A percentile compares a stretch with the other conserved stretches of the same genome.
phyloP scores from a whole-genome alignment of 148 eudicot species.

The Selenicereus undatus region DNA sequence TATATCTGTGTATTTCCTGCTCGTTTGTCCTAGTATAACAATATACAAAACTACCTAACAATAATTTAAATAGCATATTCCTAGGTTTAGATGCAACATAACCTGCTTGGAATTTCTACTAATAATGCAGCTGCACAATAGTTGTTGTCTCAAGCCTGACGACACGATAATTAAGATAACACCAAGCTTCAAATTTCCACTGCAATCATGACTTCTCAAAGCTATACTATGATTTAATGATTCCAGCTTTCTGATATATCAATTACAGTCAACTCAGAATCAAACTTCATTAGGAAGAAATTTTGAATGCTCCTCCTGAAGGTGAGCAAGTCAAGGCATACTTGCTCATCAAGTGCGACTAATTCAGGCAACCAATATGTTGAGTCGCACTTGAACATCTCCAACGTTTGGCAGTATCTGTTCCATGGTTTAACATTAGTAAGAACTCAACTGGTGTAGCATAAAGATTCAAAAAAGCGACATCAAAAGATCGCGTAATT shows the following conservation, averaged over 20 bases:
- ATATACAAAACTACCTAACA: neutral
- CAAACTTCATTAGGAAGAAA: neutral
- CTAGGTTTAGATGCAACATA: neutral
- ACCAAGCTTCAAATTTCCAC: neutral
- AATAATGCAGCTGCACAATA: neutral
- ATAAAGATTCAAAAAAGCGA: too few relatives aligned
- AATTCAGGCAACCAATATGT: neutral
- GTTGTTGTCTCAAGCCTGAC: neutral
- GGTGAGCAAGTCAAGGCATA: neutral
- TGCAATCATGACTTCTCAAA: neutral
- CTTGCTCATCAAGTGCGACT: neutral
- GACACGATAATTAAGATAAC: neutral
- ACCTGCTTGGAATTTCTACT: neutral
- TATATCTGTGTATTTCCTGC: neutral
- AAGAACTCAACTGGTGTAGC: too few relatives aligned
- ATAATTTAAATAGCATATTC: neutral
- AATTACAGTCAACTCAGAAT: neutral
- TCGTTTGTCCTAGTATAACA: neutral
- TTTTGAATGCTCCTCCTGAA: neutral
- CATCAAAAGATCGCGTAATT: too few relatives aligned
- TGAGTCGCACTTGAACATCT: neutral
- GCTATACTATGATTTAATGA: neutral
- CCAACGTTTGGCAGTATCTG: neutral
- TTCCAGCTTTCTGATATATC: neutral
- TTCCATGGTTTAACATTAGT: neutral